phyloP scores from a whole-genome alignment of 2,329 filamentous ascomycete species.

The Aspergillus vadensis region DNA sequence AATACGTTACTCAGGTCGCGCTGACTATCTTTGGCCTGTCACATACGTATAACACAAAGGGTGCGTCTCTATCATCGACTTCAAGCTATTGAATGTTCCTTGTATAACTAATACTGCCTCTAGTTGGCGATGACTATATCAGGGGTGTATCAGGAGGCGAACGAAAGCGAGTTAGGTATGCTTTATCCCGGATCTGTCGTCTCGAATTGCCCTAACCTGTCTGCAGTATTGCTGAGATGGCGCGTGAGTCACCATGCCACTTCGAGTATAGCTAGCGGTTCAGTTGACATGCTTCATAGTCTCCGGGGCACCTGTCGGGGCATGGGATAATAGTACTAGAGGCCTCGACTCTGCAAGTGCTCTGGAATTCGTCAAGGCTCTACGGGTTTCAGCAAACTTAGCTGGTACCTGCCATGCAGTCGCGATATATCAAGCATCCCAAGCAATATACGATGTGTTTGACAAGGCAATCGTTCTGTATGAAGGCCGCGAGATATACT shows the following conservation, averaged over 20 bases:
- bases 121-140: constrained; percentile 57
- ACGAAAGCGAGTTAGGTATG: constrained; percentile 60
- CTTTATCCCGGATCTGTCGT: constrained; percentile 7
- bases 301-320: constrained; percentile 37
- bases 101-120: constrained; percentile 1
- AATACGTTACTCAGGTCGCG: constrained; percentile 42
- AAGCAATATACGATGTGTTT: constrained; percentile 62
- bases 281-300: constrained; percentile 22
- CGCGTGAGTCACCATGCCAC: constrained; percentile 25
- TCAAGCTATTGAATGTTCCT: not conserved
- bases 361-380: constrained; percentile 58
- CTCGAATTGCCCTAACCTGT: constrained; percentile 17
- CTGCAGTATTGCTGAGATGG: constrained; percentile 41
- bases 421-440: constrained; percentile 59
- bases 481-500: constrained; percentile 77
- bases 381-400: constrained; percentile 55
- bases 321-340: constrained; percentile 54
- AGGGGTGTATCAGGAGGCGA: constrained; percentile 65
- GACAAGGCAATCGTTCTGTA: constrained; percentile 76
- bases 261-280: not conserved
- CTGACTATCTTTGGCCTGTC: constrained; percentile 46
- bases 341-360: constrained; percentile 61
- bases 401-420: constrained; percentile 55
- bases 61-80: constrained; percentile 14
- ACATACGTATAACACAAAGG: constrained; percentile 51